These are phyloP conservation scores for Syzygium malaccense DNA, from an alignment of 441 rosid genomes.

Conservation along the genomic window DNA sequence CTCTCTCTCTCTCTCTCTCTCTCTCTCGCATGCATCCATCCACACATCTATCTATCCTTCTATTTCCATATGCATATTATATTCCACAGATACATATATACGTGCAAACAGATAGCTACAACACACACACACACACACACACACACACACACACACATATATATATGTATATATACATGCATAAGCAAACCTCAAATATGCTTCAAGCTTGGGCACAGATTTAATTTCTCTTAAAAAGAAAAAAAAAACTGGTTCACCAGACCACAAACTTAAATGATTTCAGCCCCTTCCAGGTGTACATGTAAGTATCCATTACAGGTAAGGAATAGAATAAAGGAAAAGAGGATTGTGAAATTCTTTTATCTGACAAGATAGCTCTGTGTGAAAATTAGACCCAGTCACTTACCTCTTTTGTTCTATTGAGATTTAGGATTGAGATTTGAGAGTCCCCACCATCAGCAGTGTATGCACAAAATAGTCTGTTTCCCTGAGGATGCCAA, in stretches of 20 bases:
- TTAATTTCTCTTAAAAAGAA: background rate
- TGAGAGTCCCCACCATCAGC: constrained; percentile 86
- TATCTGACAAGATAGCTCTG: background rate
- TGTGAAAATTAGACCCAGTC: constrained; percentile 1
- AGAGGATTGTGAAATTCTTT: background rate
- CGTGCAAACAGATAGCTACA: background rate
- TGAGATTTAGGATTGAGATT: constrained; percentile 63
- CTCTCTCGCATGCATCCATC: background rate
- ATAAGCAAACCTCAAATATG: background rate
- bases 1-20: background rate
- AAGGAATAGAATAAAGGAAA: background rate
- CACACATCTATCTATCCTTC: background rate
- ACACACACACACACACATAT: too few species aligned
- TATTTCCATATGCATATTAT: background rate
- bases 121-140: too few species aligned
- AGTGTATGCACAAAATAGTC: constrained; percentile 50
- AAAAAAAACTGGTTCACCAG: background rate
- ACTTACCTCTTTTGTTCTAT: constrained; percentile 62
- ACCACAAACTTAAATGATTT: background rate
- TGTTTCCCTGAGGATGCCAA: constrained; percentile 84
- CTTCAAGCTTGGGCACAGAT: background rate
- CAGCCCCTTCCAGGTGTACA: background rate
- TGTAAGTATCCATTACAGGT: background rate
- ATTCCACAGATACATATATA: background rate
- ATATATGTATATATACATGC: background rate